phyloP scores from a whole-genome alignment of 768 basidiomycete genomes.

The Lactarius trivialis region DNA sequence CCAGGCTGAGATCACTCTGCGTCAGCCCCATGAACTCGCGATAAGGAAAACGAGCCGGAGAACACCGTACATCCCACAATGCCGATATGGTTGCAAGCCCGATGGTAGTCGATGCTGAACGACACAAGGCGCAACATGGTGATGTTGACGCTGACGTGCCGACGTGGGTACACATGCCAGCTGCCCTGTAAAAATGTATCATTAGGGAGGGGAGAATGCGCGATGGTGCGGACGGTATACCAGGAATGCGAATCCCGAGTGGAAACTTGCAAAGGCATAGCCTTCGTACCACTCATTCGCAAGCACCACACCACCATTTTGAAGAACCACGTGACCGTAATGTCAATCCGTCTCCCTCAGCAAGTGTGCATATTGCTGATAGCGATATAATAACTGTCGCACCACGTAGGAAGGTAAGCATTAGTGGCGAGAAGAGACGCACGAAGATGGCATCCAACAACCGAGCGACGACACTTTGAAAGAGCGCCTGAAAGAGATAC shows the following conservation, averaged over 20 bases:
- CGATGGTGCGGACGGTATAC: constrained; percentile 37
- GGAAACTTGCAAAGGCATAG: constrained; percentile 56
- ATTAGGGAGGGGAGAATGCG: not conserved
- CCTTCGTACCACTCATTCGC: constrained; percentile 70
- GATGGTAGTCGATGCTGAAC: constrained; percentile 89
- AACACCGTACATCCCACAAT: constrained; percentile 35
- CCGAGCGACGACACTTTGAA: too few species aligned
- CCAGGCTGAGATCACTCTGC: constrained; percentile 21
- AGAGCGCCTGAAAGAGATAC: too few species aligned
- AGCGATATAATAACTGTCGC: constrained; percentile 78
- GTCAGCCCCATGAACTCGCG: constrained; percentile 19
- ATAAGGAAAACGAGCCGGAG: constrained; percentile 1
- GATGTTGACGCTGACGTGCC: constrained; percentile 94
- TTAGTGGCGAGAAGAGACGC: constrained; percentile 40
- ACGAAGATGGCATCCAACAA: too few species aligned
- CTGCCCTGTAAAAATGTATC: constrained; percentile 40
- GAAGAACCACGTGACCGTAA: constrained; percentile 66
- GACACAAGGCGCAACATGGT: constrained; percentile 92
- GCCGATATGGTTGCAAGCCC: constrained; percentile 51
- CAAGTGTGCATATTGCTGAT: constrained; percentile 59
- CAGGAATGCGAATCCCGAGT: constrained; percentile 47
- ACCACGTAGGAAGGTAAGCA: too few species aligned
- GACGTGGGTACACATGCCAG: constrained; percentile 62
- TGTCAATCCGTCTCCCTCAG: constrained; percentile 43
- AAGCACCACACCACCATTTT: constrained; percentile 72